phyloP scores from a whole-genome alignment of 2,329 filamentous ascomycete genomes.

The Rutstroemia sp. region DNA sequence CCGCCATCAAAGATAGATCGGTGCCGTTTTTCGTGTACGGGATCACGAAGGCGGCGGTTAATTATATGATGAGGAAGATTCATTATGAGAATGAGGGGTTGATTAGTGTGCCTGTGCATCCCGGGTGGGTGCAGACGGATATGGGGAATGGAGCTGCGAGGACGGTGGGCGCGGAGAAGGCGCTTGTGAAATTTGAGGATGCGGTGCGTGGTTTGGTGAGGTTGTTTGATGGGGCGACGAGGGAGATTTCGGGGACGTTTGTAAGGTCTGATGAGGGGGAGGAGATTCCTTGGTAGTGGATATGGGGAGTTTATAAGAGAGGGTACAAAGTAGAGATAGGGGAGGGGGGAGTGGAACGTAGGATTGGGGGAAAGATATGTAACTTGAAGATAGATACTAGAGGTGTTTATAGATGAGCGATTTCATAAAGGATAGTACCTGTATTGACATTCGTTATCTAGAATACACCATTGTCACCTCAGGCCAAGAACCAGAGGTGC shows the following conservation, averaged over 20 bases:
- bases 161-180: constrained; percentile 12
- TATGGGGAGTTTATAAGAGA: too few species aligned
- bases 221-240: constrained; percentile 13
- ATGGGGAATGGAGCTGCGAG: constrained; percentile 19
- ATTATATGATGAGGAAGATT: constrained; percentile 29
- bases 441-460: too few species aligned
- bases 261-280: constrained; percentile 6
- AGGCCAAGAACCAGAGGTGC: too few species aligned
- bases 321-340: too few species aligned
- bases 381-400: too few species aligned
- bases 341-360: too few species aligned
- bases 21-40: constrained; percentile 33
- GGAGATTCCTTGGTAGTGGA: constrained; percentile 15
- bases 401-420: too few species aligned
- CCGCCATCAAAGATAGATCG: background rate
- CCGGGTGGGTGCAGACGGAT: constrained; percentile 30
- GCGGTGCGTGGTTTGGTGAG: constrained; percentile 12
- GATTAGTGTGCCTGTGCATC: constrained; percentile 28
- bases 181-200: constrained; percentile 17
- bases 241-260: constrained; percentile 16
- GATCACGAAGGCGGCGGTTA: constrained; percentile 32
- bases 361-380: too few species aligned
- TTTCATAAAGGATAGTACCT: too few species aligned
- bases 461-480: too few species aligned
- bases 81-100: constrained; percentile 29